Evolutionary conservation across 331 rosid species (phyloP), one percentile per base, ranked within the genome.

Genomic region (Quercus tomentella): DNA sequence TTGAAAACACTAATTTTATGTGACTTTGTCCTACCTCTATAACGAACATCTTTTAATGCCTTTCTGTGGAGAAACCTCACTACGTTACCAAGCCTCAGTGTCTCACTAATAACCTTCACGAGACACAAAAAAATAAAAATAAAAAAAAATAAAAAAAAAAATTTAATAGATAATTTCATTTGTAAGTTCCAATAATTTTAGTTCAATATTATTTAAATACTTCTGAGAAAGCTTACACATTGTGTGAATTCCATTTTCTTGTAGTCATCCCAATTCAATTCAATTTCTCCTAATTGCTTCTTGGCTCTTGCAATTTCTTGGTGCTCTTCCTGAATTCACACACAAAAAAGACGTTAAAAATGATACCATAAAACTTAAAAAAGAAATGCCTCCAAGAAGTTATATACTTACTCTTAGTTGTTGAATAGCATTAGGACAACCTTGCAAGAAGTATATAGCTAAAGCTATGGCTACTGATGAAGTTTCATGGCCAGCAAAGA

Each of bases 401-500:
- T 17, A 28, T 20, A 30, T 56, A 51, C 88, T 87, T 78, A 95
- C 98, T 86, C 88, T 90, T 49, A 96, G 83, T 37, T 89, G 93
- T 41, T 82, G 89, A 45, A 93, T 73, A 25, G 99, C 93, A 56
- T 52, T 80, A 68, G 97, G 97, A 63, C 91, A 93, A 74, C 86
- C 76, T 4, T 93, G 91, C 77, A 96, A 85, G 82, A 96, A 93
- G 87, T 84, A 85, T 37, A 96, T 84, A 58, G 99, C 97, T 4
- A 96, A 58, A 80, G 99, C 90, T 78, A 96, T 96, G 74, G 99
- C 81, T 2, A 96, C 97, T 1, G 98, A 92, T 15, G 99, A 96
- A 56, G 99, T 96, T 84, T 96, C 99, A 82, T 96, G 99, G 45
- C 99, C 99, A 80, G 99, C 99, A 55, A 96, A 96, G 23, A 96